Evolutionary conservation across 108 stramenopile species (phyloP).

Genomic region (Discostella stelligeroides): DNA sequence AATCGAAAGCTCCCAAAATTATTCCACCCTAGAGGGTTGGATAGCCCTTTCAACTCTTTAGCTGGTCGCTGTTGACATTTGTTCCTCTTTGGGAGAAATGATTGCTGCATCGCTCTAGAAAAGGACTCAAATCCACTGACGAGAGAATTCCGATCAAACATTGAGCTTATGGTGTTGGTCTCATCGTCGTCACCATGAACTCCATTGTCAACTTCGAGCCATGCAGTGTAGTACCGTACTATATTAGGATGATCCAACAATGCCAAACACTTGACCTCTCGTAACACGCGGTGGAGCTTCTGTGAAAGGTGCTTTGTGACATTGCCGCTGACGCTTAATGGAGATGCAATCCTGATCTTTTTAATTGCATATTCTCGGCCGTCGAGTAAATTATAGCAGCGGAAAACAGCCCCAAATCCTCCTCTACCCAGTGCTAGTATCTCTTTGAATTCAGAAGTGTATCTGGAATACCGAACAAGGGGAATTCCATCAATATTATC

Average conservation of each 20-base stretch:
- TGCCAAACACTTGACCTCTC: conserved; percentile 95
- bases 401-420: conserved; percentile 91
- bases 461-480: conserved; percentile 80
- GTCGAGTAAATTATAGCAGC: conserved; percentile 79
- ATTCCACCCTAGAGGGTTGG: conserved; percentile 59
- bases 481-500: conserved; percentile 71
- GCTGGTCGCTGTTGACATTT: conserved; percentile 17
- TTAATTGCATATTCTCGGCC: conserved; percentile 94
- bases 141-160: conserved; percentile 20
- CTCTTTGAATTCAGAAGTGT: conserved; percentile 82
- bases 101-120: conserved; percentile 14
- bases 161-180: conserved; percentile 23
- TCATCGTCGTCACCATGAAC: conserved; percentile 32
- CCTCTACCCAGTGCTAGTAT: conserved; percentile 79
- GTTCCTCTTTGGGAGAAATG: conserved; percentile 20
- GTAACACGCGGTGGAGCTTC: conserved; percentile 81
- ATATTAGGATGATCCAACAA: conserved; percentile 93
- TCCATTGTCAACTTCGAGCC: conserved; percentile 84
- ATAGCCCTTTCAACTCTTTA: conserved; percentile 21
- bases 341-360: conserved; percentile 76
- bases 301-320: conserved; percentile 62
- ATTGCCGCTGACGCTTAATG: conserved; percentile 48
- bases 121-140: conserved; percentile 43
- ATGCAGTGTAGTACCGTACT: conserved; percentile 97
- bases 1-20: conserved; percentile 45